A percentile compares a stretch with the other conserved stretches of the same genome.
phyloP scores from a whole-genome alignment of 139 green algal genomes.

The Auxenochlorella pyrenoidosa region DNA sequence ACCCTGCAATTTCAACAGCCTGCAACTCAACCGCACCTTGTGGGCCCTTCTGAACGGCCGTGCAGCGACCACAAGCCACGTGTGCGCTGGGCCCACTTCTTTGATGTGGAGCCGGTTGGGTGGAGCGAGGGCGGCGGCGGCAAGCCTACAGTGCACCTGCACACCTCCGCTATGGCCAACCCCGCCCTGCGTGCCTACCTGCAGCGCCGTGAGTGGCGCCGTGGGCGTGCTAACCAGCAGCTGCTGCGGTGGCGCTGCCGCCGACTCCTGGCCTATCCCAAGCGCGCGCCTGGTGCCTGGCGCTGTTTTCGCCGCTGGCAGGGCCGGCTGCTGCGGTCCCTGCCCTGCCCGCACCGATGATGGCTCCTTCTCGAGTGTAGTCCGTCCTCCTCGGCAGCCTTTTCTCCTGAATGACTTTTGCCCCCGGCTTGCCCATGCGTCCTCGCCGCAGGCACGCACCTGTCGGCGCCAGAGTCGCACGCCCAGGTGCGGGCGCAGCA shows the following conservation, averaged over 20 bases:
- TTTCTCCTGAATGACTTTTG: no score
- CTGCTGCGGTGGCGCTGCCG: no score
- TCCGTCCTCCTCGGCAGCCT: no score
- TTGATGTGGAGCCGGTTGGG: conserved; percentile 21
- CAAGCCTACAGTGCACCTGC: conserved; percentile 12
- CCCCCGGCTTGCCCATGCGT: no score
- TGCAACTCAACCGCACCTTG: no score
- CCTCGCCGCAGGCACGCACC: conserved; percentile 5
- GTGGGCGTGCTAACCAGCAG: no score
- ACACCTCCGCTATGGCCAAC: not conserved
- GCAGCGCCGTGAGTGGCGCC: not conserved
- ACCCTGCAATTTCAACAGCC: no score
- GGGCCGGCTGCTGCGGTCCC: not conserved
- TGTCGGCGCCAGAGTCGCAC: conserved; percentile 18
- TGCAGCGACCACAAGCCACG: conserved; percentile 35
- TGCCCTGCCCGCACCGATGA: not conserved
- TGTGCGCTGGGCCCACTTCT: conserved; percentile 33
- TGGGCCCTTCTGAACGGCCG: no score
- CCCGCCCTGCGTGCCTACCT: conserved; percentile 11
- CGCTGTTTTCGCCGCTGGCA: not conserved
- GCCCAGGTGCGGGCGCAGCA: conserved; percentile 12
- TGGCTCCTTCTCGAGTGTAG: not conserved
- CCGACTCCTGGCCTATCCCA: no score
- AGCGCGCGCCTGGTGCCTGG: no score
- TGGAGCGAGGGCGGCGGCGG: not conserved